phyloP scores from a whole-genome alignment of 768 basidiomycete species.

The Kwoniella europaea region DNA sequence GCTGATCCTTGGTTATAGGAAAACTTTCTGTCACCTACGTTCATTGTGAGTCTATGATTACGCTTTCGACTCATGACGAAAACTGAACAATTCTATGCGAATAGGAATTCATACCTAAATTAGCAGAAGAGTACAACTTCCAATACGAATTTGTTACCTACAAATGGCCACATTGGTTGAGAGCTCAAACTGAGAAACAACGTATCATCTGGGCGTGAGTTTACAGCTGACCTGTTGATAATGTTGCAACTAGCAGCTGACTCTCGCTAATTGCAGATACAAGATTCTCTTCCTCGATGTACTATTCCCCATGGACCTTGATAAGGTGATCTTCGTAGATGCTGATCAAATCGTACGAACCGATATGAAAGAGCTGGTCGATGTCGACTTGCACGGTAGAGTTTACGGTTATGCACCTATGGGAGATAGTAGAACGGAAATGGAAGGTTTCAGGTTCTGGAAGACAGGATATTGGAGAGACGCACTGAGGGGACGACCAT shows the following conservation, averaged over 20 bases:
- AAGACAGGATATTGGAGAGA: conserved; percentile 84
- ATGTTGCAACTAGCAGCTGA: background rate
- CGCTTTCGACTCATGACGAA: background rate
- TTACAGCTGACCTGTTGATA: background rate
- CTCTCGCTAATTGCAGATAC: conserved; percentile 62
- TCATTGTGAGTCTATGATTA: conserved; percentile 68
- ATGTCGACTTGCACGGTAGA: conserved; percentile 86
- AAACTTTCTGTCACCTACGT: conserved; percentile 97
- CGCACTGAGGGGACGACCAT: conserved; percentile 78
- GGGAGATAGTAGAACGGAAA: conserved; percentile 91
- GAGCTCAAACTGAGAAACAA: conserved; percentile 97
- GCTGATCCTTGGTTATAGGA: conserved; percentile 57
- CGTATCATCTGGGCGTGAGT: conserved; percentile 88
- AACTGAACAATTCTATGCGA: background rate
- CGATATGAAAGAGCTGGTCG: conserved; percentile 93
- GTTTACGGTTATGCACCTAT: conserved; percentile 97
- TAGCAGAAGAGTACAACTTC: conserved; percentile 89
- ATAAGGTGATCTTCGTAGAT: conserved; percentile 98
- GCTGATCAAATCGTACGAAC: conserved; percentile 84
- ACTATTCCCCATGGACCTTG: conserved; percentile 97
- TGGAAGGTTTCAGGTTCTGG: conserved; percentile 99
- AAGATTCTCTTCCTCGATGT: conserved; percentile 99
- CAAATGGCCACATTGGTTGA: conserved; percentile 98
- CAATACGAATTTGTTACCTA: conserved; percentile 97
- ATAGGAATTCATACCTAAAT: conserved; percentile 91